Base-by-base conservation (phyloP, 192 early-diverging fungal genomes). In the Entomortierella chlamydospora region DNA sequence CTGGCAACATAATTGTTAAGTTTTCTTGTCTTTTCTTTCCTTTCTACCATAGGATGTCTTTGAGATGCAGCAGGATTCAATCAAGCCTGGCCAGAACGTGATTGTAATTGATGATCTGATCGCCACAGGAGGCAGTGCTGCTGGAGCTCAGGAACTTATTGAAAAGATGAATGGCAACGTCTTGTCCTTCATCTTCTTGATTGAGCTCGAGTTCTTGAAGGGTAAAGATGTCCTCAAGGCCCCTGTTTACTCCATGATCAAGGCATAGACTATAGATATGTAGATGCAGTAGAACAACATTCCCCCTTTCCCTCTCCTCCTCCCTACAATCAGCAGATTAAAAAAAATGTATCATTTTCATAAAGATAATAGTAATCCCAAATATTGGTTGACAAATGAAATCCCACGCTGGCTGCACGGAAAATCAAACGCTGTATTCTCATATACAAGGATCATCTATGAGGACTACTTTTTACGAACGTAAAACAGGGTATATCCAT, bases 21-120 rank as follows among this genome's bases (percentile, higher is more conserved):
- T 25, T 58, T 65, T 37, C 43, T 23, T n/a, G n/a, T n/a, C n/a
- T 73, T 52, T 37, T 43, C 34, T 50, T 51, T 47, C 23, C 49
- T 37, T 43, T 59, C 28, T 25, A 39, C 25, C 37, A 17, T 31
- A 91, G 84, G 98, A 99, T 61, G 83, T 91, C 62, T 98, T 99
- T 85, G 97, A 99, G 86, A 93, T 99, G 85, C 92, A 96, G 80
- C 72, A 86, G 31, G 89, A 85, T 59, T 89, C 92, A 15, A 86
- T 99, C 69, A 90, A 92, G 83, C 53, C 86, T 9, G 93, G 93
- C 33, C 89, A 95, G 82, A 90, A 88, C 61, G 97, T 99, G 20
- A 90, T 99, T 61, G 87, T 99, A 37, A 82, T 99, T 70, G 98
- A 99, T 68, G 98, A 99, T 77, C 82, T 99, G 81, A 95, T 99